These are phyloP conservation scores for Ceratobasidium sp. DNA, from an alignment of 1,284 basidiomycete genomes.

Conservation along the genomic window DNA sequence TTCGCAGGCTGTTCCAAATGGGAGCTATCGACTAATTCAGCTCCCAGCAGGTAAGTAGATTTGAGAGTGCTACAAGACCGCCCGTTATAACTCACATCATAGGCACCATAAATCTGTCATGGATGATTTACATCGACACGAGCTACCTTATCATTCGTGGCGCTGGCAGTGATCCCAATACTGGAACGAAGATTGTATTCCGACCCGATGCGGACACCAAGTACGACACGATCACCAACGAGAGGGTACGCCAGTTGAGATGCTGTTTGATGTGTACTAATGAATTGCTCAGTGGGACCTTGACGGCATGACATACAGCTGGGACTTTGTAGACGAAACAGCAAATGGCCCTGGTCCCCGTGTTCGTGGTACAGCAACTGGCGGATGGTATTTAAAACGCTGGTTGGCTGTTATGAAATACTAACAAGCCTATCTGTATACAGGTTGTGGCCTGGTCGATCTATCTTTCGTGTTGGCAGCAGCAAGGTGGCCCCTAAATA, in stretches of 20 bases:
- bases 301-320: slow-evolving; percentile 32
- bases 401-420: neutral
- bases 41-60: slow-evolving; percentile 41
- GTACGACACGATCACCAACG: slow-evolving; percentile 38
- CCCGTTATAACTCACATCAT: neutral
- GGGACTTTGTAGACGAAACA: slow-evolving; percentile 34
- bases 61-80: neutral
- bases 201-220: slow-evolving; percentile 42
- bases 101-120: slow-evolving; percentile 41
- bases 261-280: neutral
- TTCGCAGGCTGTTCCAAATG: slow-evolving; percentile 23
- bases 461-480: slow-evolving; percentile 44
- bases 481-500: slow-evolving; percentile 41
- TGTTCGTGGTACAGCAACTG: slow-evolving; percentile 35
- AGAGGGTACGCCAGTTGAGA: slow-evolving; percentile 7
- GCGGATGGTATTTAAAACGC: slow-evolving; percentile 41
- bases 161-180: slow-evolving; percentile 39
- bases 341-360: slow-evolving; percentile 8
- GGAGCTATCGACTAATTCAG: slow-evolving; percentile 41
- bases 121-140: slow-evolving; percentile 43
- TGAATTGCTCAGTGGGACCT: slow-evolving; percentile 17
- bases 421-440: neutral
- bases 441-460: slow-evolving; percentile 46
- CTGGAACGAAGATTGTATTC: slow-evolving; percentile 44
- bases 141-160: slow-evolving; percentile 46